These are phyloP conservation scores for Halenospora varia DNA, from an alignment of 495 filamentous ascomycete genomes.

Conservation along the genomic window DNA sequence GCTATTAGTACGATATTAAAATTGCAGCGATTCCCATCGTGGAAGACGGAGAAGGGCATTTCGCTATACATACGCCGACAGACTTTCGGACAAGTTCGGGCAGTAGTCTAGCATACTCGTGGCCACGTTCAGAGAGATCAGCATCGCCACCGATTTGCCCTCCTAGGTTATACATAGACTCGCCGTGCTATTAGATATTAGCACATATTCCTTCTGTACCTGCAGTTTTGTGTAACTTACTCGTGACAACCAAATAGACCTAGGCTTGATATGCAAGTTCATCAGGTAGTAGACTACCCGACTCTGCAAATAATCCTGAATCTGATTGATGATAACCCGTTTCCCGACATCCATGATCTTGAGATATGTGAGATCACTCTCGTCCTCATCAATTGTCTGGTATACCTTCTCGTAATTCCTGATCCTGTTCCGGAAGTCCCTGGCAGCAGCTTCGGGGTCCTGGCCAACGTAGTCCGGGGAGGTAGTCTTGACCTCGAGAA, in stretches of 20 bases:
- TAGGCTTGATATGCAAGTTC: constrained; percentile 96
- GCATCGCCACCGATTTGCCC: constrained; percentile 93
- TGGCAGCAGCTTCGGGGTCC: constrained; percentile 84
- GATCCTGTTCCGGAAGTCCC: constrained; percentile 91
- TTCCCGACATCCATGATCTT: constrained; percentile 96
- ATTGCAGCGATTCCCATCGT: constrained; percentile 4
- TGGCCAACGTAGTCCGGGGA: constrained; percentile 92
- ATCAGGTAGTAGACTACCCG: constrained; percentile 96
- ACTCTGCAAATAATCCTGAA: constrained; percentile 93
- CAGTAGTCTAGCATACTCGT: constrained; percentile 77
- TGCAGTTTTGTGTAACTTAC: constrained; percentile 45
- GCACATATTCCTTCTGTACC: neutral
- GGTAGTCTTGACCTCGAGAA: constrained; percentile 94
- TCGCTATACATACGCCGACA: constrained; percentile 60
- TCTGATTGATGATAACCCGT: constrained; percentile 94
- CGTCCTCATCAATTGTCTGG: constrained; percentile 78
- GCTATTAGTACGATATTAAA: constrained; percentile 12
- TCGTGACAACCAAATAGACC: constrained; percentile 94
- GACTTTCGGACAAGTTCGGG: constrained; percentile 78
- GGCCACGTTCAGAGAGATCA: constrained; percentile 76
- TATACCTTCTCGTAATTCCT: constrained; percentile 96
- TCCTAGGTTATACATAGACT: constrained; percentile 83
- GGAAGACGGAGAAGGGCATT: neutral
- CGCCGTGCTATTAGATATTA: constrained; percentile 65
- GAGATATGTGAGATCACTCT: constrained; percentile 83